Evolutionary conservation across 768 basidiomycete genomes (phyloP).

Genomic region (Fomitopsis pulvina): DNA sequence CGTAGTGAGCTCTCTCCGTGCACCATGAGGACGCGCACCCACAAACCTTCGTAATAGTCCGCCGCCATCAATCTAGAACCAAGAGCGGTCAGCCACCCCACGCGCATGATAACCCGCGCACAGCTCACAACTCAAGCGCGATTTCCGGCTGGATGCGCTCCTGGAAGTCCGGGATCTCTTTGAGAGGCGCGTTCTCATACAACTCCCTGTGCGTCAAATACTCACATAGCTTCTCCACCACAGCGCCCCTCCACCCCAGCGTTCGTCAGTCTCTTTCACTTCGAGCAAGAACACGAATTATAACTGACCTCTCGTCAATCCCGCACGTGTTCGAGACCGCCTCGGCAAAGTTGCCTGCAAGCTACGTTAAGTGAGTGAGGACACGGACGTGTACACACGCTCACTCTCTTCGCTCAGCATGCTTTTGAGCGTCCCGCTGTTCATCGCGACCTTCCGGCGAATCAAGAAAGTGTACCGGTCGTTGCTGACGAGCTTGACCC

Average conservation of each 20-base stretch:
- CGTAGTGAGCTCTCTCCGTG: too few species aligned
- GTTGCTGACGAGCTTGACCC: slow-evolving; percentile 69
- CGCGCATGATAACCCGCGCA: neutral
- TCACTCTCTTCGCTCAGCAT: slow-evolving; percentile 72
- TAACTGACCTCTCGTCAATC: slow-evolving; percentile 60
- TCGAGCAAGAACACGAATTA: neutral
- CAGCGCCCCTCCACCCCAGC: slow-evolving; percentile 37
- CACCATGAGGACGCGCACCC: neutral
- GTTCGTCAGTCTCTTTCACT: neutral
- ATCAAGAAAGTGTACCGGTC: slow-evolving; percentile 84
- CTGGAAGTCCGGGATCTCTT: slow-evolving; percentile 77
- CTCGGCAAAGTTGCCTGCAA: slow-evolving; percentile 66
- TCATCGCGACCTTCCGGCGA: slow-evolving; percentile 63
- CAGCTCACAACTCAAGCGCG: slow-evolving; percentile 76
- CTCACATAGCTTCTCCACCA: slow-evolving; percentile 85
- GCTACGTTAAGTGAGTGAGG: slow-evolving; percentile 3
- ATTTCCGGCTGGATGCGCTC: slow-evolving; percentile 86
- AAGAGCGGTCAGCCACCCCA: neutral
- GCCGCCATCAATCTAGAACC: slow-evolving; percentile 46
- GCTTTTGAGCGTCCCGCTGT: slow-evolving; percentile 76
- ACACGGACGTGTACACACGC: slow-evolving; percentile 17
- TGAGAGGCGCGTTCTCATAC: slow-evolving; percentile 61
- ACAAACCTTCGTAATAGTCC: slow-evolving; percentile 56
- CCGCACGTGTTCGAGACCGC: slow-evolving; percentile 63
- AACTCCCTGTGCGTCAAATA: slow-evolving; percentile 83